Evolutionary conservation across 768 basidiomycete species (phyloP).

Genomic region (Lentinula raphanica): DNA sequence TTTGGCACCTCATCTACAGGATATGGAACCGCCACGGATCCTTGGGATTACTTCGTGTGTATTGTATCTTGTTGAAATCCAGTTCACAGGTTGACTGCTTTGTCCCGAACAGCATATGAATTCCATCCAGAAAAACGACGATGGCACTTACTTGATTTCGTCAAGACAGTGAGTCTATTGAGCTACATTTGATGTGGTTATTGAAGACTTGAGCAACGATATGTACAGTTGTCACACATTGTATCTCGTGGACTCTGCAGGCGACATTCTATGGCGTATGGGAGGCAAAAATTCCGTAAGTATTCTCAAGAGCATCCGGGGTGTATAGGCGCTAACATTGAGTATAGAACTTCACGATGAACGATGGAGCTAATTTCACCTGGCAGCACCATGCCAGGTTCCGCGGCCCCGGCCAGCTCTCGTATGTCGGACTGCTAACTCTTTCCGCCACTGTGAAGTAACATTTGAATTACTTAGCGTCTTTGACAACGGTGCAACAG

Average conservation of each 20-base stretch:
- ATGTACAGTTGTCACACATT: conserved; percentile 9
- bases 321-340: background rate
- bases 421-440: background rate
- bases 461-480: background rate
- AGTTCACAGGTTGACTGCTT: background rate
- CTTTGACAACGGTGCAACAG: conserved; percentile 2
- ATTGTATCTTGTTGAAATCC: background rate
- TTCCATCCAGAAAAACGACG: conserved; percentile 9
- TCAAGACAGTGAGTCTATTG: conserved; percentile 6
- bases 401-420: conserved; percentile 4
- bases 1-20: background rate
- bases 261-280: conserved; percentile 16
- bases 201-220: background rate
- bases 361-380: conserved; percentile 10
- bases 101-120: background rate
- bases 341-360: conserved; percentile 9
- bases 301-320: background rate
- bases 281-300: conserved; percentile 13
- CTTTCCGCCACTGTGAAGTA: background rate
- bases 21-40: background rate
- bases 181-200: background rate
- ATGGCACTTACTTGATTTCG: conserved; percentile 15
- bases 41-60: conserved; percentile 6
- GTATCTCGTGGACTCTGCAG: conserved; percentile 11
- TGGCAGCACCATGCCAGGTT: conserved; percentile 17